Base-by-base conservation (phyloP, 2,329 filamentous ascomycete species). In the Xylariaceae sp. region DNA sequence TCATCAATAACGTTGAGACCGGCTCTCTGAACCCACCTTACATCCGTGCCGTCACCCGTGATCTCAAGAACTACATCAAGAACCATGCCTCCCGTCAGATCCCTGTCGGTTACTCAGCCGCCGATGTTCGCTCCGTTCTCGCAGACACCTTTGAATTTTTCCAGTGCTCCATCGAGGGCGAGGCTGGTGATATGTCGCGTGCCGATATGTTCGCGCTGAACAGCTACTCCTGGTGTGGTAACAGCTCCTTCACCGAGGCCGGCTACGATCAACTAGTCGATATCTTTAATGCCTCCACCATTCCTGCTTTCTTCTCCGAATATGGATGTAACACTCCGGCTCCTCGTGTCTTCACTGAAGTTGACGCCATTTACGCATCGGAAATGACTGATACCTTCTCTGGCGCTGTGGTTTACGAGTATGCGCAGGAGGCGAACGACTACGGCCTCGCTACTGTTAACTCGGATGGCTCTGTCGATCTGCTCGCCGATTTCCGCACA, bases 241-340 rank as follows among this genome's bases (percentile, higher is more conserved):
- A 80, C 11, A 82, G 82, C 43, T 80, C 76, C 38, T 87, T 79
- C 65, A 64, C 77, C 45, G 77, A 73, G 41, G 80, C 82, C 3
- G 76, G 78, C 27, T 89, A 84, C 63, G 69, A 84, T 54, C 68
- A 72, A 16, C 71, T 89, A 27, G 80, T 86, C 38, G 63, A 70
- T 2, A 79, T 82, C 63, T 89, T 92, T 72, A 67, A 73, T 56
- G 74, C 74, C 53, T 79, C 77, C 32, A 79, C 82, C 14, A 76
- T 90, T 29, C 87, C 87, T 23, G 75, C 91, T 57, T 92, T 92
- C 75, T 91, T 88, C 73, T 88, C 84, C 53, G 88, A 93, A 62
- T 85, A 76, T 57, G 88, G 88, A 49, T 92, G 88, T 79, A 92
- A 90, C 71, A 72, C 75, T 29, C 79, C 82, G 12, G 64, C 70